Evolutionary conservation across 129 eudicot species (phyloP).

Genomic region (Escallonia rubra): DNA sequence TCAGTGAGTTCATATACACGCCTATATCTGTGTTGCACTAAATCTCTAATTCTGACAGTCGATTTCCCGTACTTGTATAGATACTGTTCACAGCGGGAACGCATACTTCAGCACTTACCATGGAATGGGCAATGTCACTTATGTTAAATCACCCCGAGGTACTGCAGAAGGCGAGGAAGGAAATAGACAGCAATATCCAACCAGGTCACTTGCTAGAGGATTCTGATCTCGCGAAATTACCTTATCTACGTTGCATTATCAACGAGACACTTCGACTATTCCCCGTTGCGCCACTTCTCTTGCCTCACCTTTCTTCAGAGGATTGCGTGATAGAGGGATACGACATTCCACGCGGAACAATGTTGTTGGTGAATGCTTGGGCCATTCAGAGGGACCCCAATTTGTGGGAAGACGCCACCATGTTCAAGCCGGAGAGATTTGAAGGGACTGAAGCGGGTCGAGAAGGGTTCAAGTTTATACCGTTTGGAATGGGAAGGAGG

Average conservation of each 20-base stretch:
- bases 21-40: background rate
- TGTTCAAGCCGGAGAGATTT: too few species aligned
- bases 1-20: background rate
- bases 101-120: background rate
- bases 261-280: background rate
- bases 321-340: constrained; percentile 8
- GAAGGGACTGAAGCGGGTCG: too few species aligned
- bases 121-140: constrained; percentile 8
- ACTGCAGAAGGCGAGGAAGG: constrained; percentile 2
- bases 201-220: constrained; percentile 3
- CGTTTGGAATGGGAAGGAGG: too few species aligned
- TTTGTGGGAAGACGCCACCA: background rate
- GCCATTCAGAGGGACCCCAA: constrained; percentile 13
- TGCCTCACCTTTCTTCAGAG: constrained; percentile 2
- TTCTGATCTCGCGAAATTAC: constrained; percentile 1
- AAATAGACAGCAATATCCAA: background rate
- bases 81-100: constrained; percentile 3
- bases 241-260: background rate
- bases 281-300: constrained; percentile 4
- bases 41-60: too few species aligned
- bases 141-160: constrained; percentile 5
- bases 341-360: constrained; percentile 2
- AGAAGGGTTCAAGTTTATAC: too few species aligned
- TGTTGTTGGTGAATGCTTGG: constrained; percentile 4
- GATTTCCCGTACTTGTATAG: background rate